A percentile compares a stretch with the other conserved stretches of the same genome.
Conservation (phyloP, 139 green algal species). For the Desmodesmus armatus region DNA sequence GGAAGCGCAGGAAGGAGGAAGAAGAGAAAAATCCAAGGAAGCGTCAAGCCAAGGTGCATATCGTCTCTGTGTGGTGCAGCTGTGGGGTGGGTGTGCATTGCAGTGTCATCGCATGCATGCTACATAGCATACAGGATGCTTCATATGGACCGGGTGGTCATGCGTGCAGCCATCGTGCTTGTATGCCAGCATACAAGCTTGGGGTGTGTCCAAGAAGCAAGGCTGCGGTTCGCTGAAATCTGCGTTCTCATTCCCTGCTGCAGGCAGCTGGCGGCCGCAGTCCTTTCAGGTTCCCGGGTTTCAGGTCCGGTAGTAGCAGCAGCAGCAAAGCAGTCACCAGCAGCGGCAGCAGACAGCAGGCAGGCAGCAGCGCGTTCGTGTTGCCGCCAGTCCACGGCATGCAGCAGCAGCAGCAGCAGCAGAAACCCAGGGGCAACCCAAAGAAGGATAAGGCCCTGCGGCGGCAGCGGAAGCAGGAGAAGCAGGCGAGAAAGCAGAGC, state of each 20-base stretch:
- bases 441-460: conserved; percentile 37
- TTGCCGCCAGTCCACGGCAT: too few species aligned
- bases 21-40: neutral
- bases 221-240: too few species aligned
- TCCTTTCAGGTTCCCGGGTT: conserved; percentile 20
- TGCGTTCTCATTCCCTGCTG: neutral
- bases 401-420: conserved; percentile 17
- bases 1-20: neutral
- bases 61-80: neutral
- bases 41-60: neutral
- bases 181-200: too few species aligned
- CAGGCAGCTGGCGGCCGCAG: conserved; percentile 29
- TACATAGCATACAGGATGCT: too few species aligned
- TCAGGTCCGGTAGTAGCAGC: neutral
- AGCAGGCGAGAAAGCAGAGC: conserved; percentile 3
- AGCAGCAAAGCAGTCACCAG: conserved; percentile 4
- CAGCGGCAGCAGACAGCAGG: neutral
- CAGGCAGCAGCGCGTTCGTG: neutral
- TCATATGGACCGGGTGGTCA: too few species aligned
- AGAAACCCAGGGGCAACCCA: conserved; percentile 19
- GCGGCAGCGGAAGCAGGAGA: conserved; percentile 24
- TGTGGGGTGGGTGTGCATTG: too few species aligned
- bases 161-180: too few species aligned
- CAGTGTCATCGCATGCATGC: too few species aligned
- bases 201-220: too few species aligned